Percentiles rank a stretch among this genome's conserved stretches.
These are phyloP conservation scores for Claviceps sp. DNA, from an alignment of 2,329 filamentous ascomycete genomes.

Conservation along the genomic window DNA sequence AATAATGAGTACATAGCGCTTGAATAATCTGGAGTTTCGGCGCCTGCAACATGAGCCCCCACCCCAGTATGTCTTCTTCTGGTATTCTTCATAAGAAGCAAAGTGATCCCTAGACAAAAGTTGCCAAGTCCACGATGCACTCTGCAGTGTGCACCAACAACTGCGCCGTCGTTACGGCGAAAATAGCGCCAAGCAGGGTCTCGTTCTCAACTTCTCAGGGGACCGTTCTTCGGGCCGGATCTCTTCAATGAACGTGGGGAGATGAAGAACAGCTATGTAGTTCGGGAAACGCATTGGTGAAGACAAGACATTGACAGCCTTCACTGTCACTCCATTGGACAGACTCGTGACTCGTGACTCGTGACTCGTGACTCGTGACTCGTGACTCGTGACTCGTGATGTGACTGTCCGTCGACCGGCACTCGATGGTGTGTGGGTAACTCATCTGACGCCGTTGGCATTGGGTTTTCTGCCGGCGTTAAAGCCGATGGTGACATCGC, in stretches of 20 bases:
- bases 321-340: slow-evolving; percentile 15
- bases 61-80: no score
- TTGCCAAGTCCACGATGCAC: slow-evolving; percentile 15
- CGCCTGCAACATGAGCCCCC: slow-evolving; percentile 12
- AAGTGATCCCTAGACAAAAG: slow-evolving; percentile 21
- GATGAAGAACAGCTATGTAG: slow-evolving; percentile 18
- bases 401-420: neutral
- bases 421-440: neutral
- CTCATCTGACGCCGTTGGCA: neutral
- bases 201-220: slow-evolving; percentile 15
- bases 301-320: slow-evolving; percentile 21
- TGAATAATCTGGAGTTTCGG: slow-evolving; percentile 24
- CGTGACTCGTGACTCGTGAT: neutral
- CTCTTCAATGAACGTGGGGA: slow-evolving; percentile 17
- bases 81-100: slow-evolving; percentile 11
- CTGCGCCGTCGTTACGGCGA: slow-evolving; percentile 19
- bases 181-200: slow-evolving; percentile 16
- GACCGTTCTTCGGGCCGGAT: slow-evolving; percentile 9
- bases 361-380: no score
- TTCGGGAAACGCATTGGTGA: slow-evolving; percentile 22
- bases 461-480: neutral
- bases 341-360: slow-evolving; percentile 13
- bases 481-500: neutral
- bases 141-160: slow-evolving; percentile 12
- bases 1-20: slow-evolving; percentile 21